phyloP scores from a whole-genome alignment of 495 filamentous ascomycete species.

The Xylaria cubensis region DNA sequence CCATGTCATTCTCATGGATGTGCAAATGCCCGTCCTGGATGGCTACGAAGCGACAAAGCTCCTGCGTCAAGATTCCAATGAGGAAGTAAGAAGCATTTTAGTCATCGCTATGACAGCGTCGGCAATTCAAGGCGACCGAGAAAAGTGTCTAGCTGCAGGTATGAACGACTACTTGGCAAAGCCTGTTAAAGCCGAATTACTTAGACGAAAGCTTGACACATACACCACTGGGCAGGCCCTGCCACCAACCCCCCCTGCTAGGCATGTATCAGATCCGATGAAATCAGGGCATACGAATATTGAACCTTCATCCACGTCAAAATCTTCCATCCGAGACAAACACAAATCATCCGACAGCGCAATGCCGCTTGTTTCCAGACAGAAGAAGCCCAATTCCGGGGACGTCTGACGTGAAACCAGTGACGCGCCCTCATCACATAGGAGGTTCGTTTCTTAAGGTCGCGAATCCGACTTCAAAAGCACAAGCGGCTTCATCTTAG shows the following conservation, averaged over 20 bases:
- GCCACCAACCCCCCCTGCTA: slow-evolving; percentile 36
- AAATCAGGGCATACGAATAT: slow-evolving; percentile 21
- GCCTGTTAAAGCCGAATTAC: slow-evolving; percentile 75
- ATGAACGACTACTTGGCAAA: slow-evolving; percentile 98
- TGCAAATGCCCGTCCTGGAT: slow-evolving; percentile 92
- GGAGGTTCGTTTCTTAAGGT: background rate
- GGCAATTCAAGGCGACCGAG: slow-evolving; percentile 88
- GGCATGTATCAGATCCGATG: slow-evolving; percentile 28
- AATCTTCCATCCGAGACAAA: slow-evolving; percentile 19
- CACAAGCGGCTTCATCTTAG: background rate
- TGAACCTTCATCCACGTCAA: slow-evolving; percentile 24
- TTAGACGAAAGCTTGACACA: slow-evolving; percentile 76
- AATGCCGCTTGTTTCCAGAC: background rate
- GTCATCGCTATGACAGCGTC: slow-evolving; percentile 94
- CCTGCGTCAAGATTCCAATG: slow-evolving; percentile 75
- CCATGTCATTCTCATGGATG: slow-evolving; percentile 90
- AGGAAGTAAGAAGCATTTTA: slow-evolving; percentile 74
- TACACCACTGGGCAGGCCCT: slow-evolving; percentile 53
- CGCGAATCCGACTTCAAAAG: background rate
- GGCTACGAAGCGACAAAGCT: slow-evolving; percentile 91
- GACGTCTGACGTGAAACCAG: background rate
- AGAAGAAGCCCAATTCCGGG: background rate
- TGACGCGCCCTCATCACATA: background rate
- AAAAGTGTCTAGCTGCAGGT: slow-evolving; percentile 88
- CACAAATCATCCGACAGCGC: slow-evolving; percentile 19